A percentile compares a stretch with the other conserved stretches of the same genome.
Evolutionary conservation across 1,284 basidiomycete species (phyloP).

Genomic region (Boletellus sp.): DNA sequence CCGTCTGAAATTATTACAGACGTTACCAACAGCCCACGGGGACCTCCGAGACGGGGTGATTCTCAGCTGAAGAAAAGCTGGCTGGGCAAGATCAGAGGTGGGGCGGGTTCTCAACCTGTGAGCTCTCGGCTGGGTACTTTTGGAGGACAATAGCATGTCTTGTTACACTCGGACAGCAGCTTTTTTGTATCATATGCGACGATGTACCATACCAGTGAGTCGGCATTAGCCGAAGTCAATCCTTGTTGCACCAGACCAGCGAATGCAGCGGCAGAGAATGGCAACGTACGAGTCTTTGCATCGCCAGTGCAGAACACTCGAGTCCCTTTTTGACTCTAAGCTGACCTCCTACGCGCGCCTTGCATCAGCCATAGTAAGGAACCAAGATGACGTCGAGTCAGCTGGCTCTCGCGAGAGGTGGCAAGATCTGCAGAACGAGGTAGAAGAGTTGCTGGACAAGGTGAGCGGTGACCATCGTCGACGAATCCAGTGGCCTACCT

Average conservation of each 20-base stretch:
- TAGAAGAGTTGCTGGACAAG: constrained; percentile 86
- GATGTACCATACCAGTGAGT: not conserved
- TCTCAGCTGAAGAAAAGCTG: constrained; percentile 44
- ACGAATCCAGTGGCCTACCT: constrained; percentile 11
- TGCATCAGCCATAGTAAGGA: constrained; percentile 68
- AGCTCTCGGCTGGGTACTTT: constrained; percentile 27
- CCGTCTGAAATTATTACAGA: constrained; percentile 49
- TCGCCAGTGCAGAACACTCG: constrained; percentile 85
- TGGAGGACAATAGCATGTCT: constrained; percentile 24
- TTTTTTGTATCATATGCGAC: constrained; percentile 10
- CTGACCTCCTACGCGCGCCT: constrained; percentile 86
- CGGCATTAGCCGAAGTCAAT: constrained; percentile 38
- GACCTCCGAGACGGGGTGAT: constrained; percentile 25
- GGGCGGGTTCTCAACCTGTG: constrained; percentile 22
- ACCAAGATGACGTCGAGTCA: constrained; percentile 66
- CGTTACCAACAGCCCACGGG: constrained; percentile 63
- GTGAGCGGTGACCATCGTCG: constrained; percentile 40
- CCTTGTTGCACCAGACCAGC: constrained; percentile 25
- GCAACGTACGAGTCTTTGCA: constrained; percentile 76
- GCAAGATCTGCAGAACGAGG: constrained; percentile 81
- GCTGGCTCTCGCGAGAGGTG: constrained; percentile 64
- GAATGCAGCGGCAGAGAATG: constrained; percentile 39
- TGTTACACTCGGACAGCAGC: constrained; percentile 8
- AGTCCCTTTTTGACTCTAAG: constrained; percentile 87
- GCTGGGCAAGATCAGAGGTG: constrained; percentile 59